Evolutionary conservation across 768 basidiomycete genomes (phyloP).

Genomic region (Rubroboletus pulcherrimus): DNA sequence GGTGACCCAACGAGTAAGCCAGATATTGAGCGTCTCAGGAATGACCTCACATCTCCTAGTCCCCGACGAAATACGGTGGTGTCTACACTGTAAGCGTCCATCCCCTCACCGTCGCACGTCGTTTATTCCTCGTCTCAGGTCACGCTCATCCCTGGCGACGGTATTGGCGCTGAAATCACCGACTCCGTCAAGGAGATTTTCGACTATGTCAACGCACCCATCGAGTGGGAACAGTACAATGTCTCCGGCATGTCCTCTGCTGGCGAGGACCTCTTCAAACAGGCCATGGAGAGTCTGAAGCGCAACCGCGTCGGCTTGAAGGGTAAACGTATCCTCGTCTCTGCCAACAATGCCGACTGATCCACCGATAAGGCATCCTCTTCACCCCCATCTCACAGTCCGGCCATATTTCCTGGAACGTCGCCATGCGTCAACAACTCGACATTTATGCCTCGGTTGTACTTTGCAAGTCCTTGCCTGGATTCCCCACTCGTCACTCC

Average conservation of each 20-base stretch:
- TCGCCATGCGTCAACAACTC: slow-evolving; percentile 98
- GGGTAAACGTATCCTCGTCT: slow-evolving; percentile 46
- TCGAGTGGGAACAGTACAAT: slow-evolving; percentile 98
- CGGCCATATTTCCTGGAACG: slow-evolving; percentile 99
- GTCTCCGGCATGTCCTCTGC: slow-evolving; percentile 94
- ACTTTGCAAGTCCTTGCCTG: slow-evolving; percentile 95
- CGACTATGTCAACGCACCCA: slow-evolving; percentile 94
- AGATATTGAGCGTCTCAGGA: not conserved
- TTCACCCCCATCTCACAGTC: slow-evolving; percentile 96
- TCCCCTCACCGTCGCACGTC: slow-evolving; percentile 2
- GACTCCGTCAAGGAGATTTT: slow-evolving; percentile 99
- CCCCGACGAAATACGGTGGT: slow-evolving; percentile 87
- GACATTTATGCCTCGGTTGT: slow-evolving; percentile 99
- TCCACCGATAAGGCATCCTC: slow-evolving; percentile 70
- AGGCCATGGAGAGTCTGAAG: slow-evolving; percentile 97
- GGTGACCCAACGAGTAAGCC: slow-evolving; percentile 63
- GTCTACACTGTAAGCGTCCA: slow-evolving; percentile 72
- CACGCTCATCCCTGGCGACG: slow-evolving; percentile 96
- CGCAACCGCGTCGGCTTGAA: slow-evolving; percentile 98
- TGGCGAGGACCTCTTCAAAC: slow-evolving; percentile 93
- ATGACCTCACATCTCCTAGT: slow-evolving; percentile 40
- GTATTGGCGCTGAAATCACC: slow-evolving; percentile 95
- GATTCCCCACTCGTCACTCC: slow-evolving; percentile 91
- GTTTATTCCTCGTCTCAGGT: slow-evolving; percentile 51
- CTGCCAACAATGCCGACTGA: slow-evolving; percentile 1